Conservation (phyloP, 148 eudicot genomes). For the Chenopodium berlandieri region DNA sequence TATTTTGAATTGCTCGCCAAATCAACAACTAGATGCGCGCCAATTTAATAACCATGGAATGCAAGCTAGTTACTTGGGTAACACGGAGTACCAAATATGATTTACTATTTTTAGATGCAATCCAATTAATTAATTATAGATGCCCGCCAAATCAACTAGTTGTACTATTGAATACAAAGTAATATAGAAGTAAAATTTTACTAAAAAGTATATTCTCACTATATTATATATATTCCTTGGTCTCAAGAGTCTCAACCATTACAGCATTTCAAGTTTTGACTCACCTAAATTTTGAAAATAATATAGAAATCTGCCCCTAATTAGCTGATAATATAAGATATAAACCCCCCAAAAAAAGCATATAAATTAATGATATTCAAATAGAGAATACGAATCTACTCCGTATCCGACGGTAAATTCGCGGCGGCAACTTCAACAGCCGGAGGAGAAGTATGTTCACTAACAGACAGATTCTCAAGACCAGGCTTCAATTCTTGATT, state of each 20-base stretch:
- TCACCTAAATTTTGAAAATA: not conserved
- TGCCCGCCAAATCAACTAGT: too few species aligned
- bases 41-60: too few species aligned
- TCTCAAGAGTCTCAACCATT: not conserved
- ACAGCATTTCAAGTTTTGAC: not conserved
- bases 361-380: not conserved
- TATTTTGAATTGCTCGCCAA: too few species aligned
- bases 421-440: not conserved
- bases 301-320: not conserved
- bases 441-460: not conserved
- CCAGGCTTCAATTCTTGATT: slow-evolving; percentile 60
- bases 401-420: slow-evolving; percentile 29
- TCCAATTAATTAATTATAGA: too few species aligned
- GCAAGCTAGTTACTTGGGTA: too few species aligned
- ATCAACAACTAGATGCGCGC: too few species aligned
- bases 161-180: too few species aligned
- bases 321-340: not conserved
- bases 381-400: slow-evolving; percentile 21
- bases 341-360: not conserved
- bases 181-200: too few species aligned
- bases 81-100: too few species aligned
- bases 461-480: slow-evolving; percentile 36
- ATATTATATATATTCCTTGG: not conserved
- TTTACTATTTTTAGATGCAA: too few species aligned
- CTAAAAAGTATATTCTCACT: too few species aligned